Conservation (phyloP, 1,139 yeast genomes). For the Candida frijolesensis region DNA sequence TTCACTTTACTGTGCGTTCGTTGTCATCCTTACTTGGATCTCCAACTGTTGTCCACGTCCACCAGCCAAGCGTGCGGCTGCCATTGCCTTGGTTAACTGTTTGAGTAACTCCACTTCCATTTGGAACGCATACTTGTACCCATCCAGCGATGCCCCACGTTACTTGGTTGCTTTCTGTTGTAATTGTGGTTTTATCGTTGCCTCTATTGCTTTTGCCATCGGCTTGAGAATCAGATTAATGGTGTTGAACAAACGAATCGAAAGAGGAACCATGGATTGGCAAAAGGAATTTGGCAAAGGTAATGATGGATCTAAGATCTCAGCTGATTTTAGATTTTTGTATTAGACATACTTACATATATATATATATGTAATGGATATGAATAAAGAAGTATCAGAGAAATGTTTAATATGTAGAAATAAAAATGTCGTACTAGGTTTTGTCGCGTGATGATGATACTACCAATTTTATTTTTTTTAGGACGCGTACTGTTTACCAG, state of each 20-base stretch:
- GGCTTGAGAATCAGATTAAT: constrained; percentile 41
- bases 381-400: background rate
- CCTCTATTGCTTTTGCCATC: constrained; percentile 42
- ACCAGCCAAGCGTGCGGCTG: constrained; percentile 55
- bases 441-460: background rate
- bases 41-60: constrained; percentile 55
- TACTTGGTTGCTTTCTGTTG: constrained; percentile 49
- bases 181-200: constrained; percentile 48
- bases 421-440: background rate
- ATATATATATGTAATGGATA: background rate
- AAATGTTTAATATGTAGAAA: background rate
- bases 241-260: constrained; percentile 45
- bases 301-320: constrained; percentile 44
- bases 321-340: constrained; percentile 48
- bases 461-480: background rate
- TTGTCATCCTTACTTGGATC: constrained; percentile 58
- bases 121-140: constrained; percentile 56
- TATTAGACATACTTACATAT: constrained; percentile 13
- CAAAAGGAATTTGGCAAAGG: constrained; percentile 51
- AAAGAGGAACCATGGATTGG: constrained; percentile 53
- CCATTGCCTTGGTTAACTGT: constrained; percentile 54
- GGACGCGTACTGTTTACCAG: background rate
- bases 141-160: constrained; percentile 42
- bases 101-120: constrained; percentile 54
- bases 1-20: constrained; percentile 57